phyloP scores from a whole-genome alignment of 2,329 filamentous ascomycete genomes.

The Alternaria atra region DNA sequence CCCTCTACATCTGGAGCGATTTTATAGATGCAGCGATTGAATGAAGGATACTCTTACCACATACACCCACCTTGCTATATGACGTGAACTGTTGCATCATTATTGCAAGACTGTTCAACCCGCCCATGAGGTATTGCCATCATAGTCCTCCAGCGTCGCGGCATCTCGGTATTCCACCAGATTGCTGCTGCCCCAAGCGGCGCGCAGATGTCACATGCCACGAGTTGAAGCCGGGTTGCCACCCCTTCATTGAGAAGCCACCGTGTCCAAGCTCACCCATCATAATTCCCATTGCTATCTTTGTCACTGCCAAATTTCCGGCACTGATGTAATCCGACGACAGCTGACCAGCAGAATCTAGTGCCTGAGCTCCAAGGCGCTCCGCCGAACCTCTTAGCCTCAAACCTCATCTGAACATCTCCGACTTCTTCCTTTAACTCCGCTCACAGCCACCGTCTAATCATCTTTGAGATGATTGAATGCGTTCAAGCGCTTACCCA shows the following conservation, averaged over 20 bases:
- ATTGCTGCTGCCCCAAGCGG: conserved; percentile 22
- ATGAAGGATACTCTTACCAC: conserved; percentile 9
- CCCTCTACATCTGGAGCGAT: conserved; percentile 7
- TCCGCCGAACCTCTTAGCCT: conserved; percentile 25
- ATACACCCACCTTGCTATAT: not conserved
- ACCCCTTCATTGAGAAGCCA: conserved; percentile 16
- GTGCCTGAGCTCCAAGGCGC: conserved; percentile 33
- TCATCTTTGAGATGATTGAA: conserved; percentile 31
- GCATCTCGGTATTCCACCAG: conserved; percentile 29
- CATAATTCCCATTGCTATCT: conserved; percentile 28
- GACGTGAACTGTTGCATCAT: not conserved
- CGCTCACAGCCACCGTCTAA: conserved; percentile 41
- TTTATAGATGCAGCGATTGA: conserved; percentile 7
- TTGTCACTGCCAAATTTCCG: conserved; percentile 20
- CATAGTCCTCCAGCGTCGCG: conserved; percentile 5
- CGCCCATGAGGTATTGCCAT: not conserved
- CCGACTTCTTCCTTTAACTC: conserved; percentile 39
- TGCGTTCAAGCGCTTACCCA: conserved; percentile 26
- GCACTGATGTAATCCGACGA: conserved; percentile 33
- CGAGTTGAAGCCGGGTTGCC: conserved; percentile 34
- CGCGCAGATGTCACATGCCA: conserved; percentile 29
- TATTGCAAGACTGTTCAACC: not conserved
- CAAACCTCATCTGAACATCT: conserved; percentile 20
- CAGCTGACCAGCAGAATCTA: conserved; percentile 45
- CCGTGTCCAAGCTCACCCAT: conserved; percentile 31